Percentiles rank a stretch among this genome's conserved stretches.
These are phyloP conservation scores for Chaetoceros muelleri DNA, from an alignment of 108 stramenopile genomes.

Conservation along the genomic window DNA sequence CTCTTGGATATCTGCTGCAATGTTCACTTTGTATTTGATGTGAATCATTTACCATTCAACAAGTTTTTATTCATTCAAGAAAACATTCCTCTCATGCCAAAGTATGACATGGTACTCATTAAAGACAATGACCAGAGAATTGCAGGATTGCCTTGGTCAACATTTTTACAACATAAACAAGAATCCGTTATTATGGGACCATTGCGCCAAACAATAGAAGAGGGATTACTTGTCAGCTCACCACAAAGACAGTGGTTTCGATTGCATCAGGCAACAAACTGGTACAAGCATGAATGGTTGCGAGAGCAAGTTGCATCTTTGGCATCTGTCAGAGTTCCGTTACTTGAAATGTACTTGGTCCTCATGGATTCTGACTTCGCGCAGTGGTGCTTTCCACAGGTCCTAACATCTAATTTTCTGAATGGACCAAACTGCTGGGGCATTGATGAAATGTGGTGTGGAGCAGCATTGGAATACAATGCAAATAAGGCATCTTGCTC, in stretches of 20 bases:
- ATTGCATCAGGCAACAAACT: neutral
- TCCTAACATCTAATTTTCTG: neutral
- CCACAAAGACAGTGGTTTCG: too few species aligned
- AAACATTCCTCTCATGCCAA: neutral
- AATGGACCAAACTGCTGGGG: neutral
- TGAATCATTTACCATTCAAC: neutral
- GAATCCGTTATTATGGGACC: neutral
- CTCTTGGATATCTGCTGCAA: neutral
- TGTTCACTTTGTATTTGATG: neutral
- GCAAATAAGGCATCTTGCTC: too few species aligned
- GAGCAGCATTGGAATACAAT: too few species aligned
- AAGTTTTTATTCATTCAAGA: slow-evolving; percentile 2
- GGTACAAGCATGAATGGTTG: neutral
- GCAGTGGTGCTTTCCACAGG: slow-evolving; percentile 7
- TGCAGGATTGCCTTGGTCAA: slow-evolving; percentile 4
- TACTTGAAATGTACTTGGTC: slow-evolving; percentile 17
- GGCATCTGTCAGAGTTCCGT: slow-evolving; percentile 1
- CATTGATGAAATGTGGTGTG: neutral
- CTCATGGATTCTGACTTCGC: slow-evolving; percentile 16
- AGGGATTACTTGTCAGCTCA: too few species aligned
- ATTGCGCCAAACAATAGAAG: neutral
- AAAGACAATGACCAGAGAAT: slow-evolving; percentile 5
- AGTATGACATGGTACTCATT: slow-evolving; percentile 3
- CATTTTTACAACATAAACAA: neutral
- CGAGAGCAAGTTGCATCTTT: neutral